These are phyloP conservation scores for Heimioporus retisporus DNA, from an alignment of 1,284 basidiomycete genomes.

Conservation along the genomic window DNA sequence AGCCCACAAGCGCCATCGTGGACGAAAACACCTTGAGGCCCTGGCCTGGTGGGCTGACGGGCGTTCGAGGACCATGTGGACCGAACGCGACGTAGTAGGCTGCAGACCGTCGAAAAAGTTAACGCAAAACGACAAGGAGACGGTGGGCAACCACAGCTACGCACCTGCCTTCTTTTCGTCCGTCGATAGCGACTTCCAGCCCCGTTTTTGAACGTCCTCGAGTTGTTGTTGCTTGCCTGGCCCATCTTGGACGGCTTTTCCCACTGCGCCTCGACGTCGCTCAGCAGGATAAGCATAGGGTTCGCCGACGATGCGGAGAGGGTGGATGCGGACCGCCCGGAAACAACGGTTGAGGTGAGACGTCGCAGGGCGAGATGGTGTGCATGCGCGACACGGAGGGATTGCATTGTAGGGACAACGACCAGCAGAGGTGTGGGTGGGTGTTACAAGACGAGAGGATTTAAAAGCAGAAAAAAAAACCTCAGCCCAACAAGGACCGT, in stretches of 20 bases:
- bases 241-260: slow-evolving; percentile 81
- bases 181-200: slow-evolving; percentile 93
- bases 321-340: slow-evolving; percentile 26
- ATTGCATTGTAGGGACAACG: slow-evolving; percentile 51
- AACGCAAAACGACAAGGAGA: neutral
- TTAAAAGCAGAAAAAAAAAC: neutral
- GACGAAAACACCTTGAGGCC: slow-evolving; percentile 75
- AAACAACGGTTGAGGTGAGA: slow-evolving; percentile 62
- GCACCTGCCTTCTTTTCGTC: slow-evolving; percentile 99
- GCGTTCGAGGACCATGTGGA: slow-evolving; percentile 94
- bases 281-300: slow-evolving; percentile 69
- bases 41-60: slow-evolving; percentile 81
- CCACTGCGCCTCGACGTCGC: slow-evolving; percentile 97
- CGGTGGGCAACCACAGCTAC: slow-evolving; percentile 47
- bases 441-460: slow-evolving; percentile 24
- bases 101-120: no score
- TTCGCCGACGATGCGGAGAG: slow-evolving; percentile 26
- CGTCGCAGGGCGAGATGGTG: slow-evolving; percentile 47
- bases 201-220: slow-evolving; percentile 94
- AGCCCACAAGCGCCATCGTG: slow-evolving; percentile 68
- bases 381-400: slow-evolving; percentile 63
- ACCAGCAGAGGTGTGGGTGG: no score
- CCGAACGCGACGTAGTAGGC: slow-evolving; percentile 99
- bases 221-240: slow-evolving; percentile 89
- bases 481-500: neutral